These are phyloP conservation scores for Pisolithus marmoratus DNA, from an alignment of 768 basidiomycete genomes.

Conservation along the genomic window DNA sequence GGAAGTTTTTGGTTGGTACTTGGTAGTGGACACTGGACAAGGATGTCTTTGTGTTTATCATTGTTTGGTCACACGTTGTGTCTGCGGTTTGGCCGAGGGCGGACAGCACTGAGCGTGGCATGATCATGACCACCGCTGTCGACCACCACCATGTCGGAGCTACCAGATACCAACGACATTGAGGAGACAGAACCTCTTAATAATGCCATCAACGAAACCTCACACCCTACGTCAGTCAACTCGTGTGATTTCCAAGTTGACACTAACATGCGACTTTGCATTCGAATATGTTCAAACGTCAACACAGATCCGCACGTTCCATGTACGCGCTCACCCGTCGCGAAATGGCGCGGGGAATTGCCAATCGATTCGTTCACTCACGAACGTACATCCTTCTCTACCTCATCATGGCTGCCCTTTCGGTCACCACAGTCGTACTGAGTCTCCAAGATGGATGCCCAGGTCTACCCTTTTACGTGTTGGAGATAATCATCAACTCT, in stretches of 20 bases:
- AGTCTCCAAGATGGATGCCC: conserved; percentile 84
- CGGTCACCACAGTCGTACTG: conserved; percentile 79
- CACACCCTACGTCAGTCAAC: conserved; percentile 26
- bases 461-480: conserved; percentile 78
- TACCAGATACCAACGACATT: conserved; percentile 23
- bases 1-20: conserved; percentile 6
- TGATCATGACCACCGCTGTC: neutral
- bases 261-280: neutral
- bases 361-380: conserved; percentile 88
- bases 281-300: neutral
- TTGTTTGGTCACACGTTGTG: neutral
- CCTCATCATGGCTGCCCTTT: conserved; percentile 82
- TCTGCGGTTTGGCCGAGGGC: neutral
- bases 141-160: conserved; percentile 32
- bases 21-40: conserved; percentile 9
- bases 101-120: conserved; percentile 2
- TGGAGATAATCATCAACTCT: conserved; percentile 84
- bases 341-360: conserved; percentile 80
- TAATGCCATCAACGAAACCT: conserved; percentile 13
- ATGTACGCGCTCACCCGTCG: conserved; percentile 80
- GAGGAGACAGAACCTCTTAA: conserved; percentile 36
- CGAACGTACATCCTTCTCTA: conserved; percentile 84
- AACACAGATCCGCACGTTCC: conserved; percentile 62
- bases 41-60: neutral
- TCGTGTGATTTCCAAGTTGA: conserved; percentile 10